Evolutionary conservation across 306 rosid genomes (phyloP).

Genomic region (Medicago ruthenica): DNA sequence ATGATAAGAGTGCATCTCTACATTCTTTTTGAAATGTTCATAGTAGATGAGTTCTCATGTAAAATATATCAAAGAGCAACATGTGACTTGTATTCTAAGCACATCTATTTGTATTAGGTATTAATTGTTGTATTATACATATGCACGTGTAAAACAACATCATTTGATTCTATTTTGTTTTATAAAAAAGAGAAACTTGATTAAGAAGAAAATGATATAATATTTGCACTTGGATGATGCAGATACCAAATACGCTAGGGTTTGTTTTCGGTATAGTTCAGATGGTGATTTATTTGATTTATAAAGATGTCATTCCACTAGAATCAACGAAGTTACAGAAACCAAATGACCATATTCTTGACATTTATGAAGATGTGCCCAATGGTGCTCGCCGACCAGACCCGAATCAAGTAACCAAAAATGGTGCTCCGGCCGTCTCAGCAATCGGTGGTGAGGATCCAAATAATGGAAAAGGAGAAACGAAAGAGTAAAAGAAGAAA

Average conservation of each 20-base stretch:
- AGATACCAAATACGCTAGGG: constrained; percentile 88
- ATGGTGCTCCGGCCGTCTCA: not conserved
- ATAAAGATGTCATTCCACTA: constrained; percentile 55
- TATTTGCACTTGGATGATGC: constrained; percentile 39
- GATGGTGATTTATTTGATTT: constrained; percentile 72
- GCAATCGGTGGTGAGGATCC: constrained; percentile 32
- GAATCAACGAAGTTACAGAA: constrained; percentile 66
- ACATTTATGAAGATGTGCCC: constrained; percentile 57
- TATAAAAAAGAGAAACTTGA: not conserved
- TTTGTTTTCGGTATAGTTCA: constrained; percentile 80
- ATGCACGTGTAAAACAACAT: too few relatives aligned
- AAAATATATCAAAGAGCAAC: too few relatives aligned
- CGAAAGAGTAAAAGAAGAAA: not conserved
- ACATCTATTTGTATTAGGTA: too few relatives aligned
- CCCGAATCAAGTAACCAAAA: not conserved
- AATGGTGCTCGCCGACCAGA: constrained; percentile 43
- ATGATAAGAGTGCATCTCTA: too few relatives aligned
- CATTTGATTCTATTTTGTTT: too few relatives aligned
- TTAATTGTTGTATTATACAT: too few relatives aligned
- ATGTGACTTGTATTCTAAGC: too few relatives aligned
- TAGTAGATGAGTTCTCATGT: too few relatives aligned
- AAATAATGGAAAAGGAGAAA: constrained; percentile 35
- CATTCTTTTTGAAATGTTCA: too few relatives aligned
- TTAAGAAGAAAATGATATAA: not conserved
- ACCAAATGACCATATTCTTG: constrained; percentile 64